phyloP scores from a whole-genome alignment of 2,329 filamentous ascomycete species.

The Aspergillus sp. region DNA sequence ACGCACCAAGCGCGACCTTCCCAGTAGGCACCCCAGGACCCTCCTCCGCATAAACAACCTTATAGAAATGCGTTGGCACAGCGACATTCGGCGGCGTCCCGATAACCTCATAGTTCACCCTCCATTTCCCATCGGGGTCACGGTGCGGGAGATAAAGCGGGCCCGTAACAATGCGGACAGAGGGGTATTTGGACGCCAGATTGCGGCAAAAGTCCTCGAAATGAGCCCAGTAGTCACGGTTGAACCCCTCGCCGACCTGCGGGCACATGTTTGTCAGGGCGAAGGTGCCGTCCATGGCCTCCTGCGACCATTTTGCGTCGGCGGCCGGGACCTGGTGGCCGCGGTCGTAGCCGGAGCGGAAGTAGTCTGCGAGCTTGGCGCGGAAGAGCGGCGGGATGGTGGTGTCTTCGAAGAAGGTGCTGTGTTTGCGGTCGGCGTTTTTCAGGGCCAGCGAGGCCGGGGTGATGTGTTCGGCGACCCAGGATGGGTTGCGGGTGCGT shows the following conservation, averaged over 20 bases:
- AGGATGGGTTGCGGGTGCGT: conserved; percentile 84
- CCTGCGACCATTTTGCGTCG: conserved; percentile 92
- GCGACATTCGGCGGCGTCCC: conserved; percentile 90
- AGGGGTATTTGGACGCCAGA: conserved; percentile 76
- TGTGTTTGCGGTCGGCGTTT: conserved; percentile 81
- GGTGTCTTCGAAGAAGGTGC: conserved; percentile 77
- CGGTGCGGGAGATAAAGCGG: conserved; percentile 88
- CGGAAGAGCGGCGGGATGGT: conserved; percentile 82
- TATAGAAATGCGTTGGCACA: conserved; percentile 98
- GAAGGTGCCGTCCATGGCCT: conserved; percentile 94
- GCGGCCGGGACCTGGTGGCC: conserved; percentile 97
- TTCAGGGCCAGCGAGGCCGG: conserved; percentile 72
- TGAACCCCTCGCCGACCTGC: conserved; percentile 97
- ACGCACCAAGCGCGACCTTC: conserved; percentile 85
- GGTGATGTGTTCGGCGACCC: conserved; percentile 97
- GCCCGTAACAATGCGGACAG: conserved; percentile 87
- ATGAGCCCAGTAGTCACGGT: conserved; percentile 98
- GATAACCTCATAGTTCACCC: conserved; percentile 93
- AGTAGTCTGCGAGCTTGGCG: conserved; percentile 89
- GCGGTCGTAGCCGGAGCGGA: conserved; percentile 88
- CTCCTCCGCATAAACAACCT: conserved; percentile 95
- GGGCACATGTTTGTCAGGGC: conserved; percentile 95
- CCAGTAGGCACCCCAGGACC: conserved; percentile 58
- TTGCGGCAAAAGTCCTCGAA: conserved; percentile 95
- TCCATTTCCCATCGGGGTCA: conserved; percentile 91